These are phyloP conservation scores for Fusarium avenaceum DNA, from an alignment of 2,329 filamentous ascomycete species.

Conservation along the genomic window DNA sequence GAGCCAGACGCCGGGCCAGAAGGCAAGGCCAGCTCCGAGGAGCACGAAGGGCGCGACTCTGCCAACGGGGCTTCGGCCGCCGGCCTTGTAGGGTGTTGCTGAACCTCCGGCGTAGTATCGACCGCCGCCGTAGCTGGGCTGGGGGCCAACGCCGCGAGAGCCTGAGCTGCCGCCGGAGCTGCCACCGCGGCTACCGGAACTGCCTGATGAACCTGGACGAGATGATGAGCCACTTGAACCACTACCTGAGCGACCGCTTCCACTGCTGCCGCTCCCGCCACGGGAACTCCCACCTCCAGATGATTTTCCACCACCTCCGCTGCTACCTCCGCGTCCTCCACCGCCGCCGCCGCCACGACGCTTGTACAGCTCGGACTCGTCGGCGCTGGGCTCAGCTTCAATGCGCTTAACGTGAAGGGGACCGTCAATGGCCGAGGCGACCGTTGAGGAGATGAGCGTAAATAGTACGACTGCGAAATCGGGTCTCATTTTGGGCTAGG, in stretches of 20 bases:
- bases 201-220: constrained; percentile 36
- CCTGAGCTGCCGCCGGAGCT: constrained; percentile 37
- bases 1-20: constrained; percentile 76
- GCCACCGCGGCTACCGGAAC: constrained; percentile 11
- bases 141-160: constrained; percentile 70
- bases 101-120: constrained; percentile 77
- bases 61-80: constrained; percentile 65
- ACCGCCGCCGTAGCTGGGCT: constrained; percentile 72
- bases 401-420: constrained; percentile 46
- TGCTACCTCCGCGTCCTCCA: constrained; percentile 56
- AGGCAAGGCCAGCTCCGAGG: constrained; percentile 62
- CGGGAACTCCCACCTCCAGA: constrained; percentile 33
- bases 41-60: constrained; percentile 65
- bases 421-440: constrained; percentile 45
- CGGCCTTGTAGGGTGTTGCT: constrained; percentile 70
- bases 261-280: constrained; percentile 30
- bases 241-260: constrained; percentile 18
- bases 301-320: constrained; percentile 38
- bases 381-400: constrained; percentile 42
- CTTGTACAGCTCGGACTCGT: constrained; percentile 67
- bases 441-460: constrained; percentile 48
- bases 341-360: constrained; percentile 71
- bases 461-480: constrained; percentile 50
- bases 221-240: constrained; percentile 40
- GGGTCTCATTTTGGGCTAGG: constrained; percentile 51